phyloP scores from a whole-genome alignment of 2,329 filamentous ascomycete species.

The Chaetomium sp. region DNA sequence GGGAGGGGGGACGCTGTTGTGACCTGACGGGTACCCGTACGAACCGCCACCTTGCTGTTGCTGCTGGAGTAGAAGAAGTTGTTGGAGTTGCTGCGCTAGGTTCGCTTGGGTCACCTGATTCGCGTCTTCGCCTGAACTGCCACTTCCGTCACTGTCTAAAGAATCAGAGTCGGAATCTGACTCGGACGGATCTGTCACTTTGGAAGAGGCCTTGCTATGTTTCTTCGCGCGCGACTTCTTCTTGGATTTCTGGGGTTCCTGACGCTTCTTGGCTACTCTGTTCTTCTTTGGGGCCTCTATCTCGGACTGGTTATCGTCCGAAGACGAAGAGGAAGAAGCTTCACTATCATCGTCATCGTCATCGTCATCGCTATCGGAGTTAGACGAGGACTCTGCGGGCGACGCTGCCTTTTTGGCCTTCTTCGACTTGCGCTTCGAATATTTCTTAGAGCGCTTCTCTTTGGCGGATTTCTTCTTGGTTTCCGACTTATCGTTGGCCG shows the following conservation, averaged over 20 bases:
- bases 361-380: slow-evolving; percentile 28
- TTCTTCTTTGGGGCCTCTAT: slow-evolving; percentile 37
- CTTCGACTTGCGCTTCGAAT: slow-evolving; percentile 30
- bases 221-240: slow-evolving; percentile 37
- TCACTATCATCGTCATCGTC: slow-evolving; percentile 29
- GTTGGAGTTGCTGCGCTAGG: slow-evolving; percentile 38
- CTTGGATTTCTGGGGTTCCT: slow-evolving; percentile 37
- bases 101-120: slow-evolving; percentile 33
- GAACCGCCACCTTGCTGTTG: slow-evolving; percentile 21
- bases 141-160: slow-evolving; percentile 32
- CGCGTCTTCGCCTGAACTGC: slow-evolving; percentile 28
- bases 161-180: slow-evolving; percentile 35
- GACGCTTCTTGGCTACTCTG: slow-evolving; percentile 38
- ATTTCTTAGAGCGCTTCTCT: slow-evolving; percentile 36
- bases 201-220: slow-evolving; percentile 35
- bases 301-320: slow-evolving; percentile 34
- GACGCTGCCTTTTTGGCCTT: slow-evolving; percentile 36
- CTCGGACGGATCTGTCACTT: slow-evolving; percentile 27
- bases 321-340: slow-evolving; percentile 36
- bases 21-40: slow-evolving; percentile 20
- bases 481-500: slow-evolving; percentile 28
- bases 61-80: slow-evolving; percentile 32
- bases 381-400: slow-evolving; percentile 21
- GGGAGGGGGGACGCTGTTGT: slow-evolving; percentile 18
- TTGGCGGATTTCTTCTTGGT: slow-evolving; percentile 36